Conservation (phyloP, 2,329 filamentous ascomycete genomes). For the Tolypocladium tundrense region DNA sequence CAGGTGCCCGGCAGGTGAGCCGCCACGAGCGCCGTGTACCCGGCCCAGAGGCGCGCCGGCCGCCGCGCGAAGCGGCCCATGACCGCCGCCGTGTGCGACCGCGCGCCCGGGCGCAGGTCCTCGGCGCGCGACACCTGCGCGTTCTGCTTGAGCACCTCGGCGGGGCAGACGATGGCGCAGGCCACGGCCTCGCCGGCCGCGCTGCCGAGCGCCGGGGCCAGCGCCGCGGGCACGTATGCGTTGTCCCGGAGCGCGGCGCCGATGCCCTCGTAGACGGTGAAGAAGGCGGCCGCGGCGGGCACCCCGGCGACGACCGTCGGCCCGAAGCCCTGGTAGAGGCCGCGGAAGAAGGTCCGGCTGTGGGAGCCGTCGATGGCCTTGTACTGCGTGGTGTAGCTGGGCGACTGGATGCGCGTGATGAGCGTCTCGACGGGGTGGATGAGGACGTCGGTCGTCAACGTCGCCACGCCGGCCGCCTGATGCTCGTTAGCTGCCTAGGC, state of each 20-base stretch:
- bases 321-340: conserved; percentile 11
- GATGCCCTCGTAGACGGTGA: conserved; percentile 9
- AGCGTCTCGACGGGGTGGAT: conserved; percentile 11
- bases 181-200: conserved; percentile 7
- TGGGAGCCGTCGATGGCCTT: conserved; percentile 4
- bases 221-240: conserved; percentile 3
- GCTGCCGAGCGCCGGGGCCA: conserved; percentile 6
- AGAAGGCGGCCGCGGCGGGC: conserved; percentile 8
- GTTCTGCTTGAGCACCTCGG: conserved; percentile 11
- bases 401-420: conserved; percentile 10
- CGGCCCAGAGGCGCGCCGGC: conserved; percentile 4
- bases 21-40: conserved; percentile 5
- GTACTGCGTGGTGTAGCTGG: conserved; percentile 7
- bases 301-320: conserved; percentile 8
- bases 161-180: conserved; percentile 9
- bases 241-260: conserved; percentile 1
- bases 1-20: conserved; percentile 4
- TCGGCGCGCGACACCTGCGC: conserved; percentile 7
- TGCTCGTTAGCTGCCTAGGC: neutral
- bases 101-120: neutral
- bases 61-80: conserved; percentile 1
- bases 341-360: conserved; percentile 5
- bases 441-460: conserved; percentile 4
- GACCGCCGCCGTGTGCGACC: neutral
- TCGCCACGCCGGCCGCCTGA: conserved; percentile 4